These are phyloP conservation scores for Daldinia grandis DNA, from an alignment of 495 filamentous ascomycete genomes.

Conservation along the genomic window DNA sequence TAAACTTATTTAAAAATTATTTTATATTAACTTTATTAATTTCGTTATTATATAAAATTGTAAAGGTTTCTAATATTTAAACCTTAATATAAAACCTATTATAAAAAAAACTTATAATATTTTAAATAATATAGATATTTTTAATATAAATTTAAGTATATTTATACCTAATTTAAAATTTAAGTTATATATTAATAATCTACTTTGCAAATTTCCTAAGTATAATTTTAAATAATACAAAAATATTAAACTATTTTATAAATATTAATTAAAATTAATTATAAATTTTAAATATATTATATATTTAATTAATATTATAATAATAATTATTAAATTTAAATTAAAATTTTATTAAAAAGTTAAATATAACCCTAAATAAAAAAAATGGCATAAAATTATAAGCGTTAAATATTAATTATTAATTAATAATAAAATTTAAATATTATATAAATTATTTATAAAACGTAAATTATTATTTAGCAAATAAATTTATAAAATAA, in stretches of 20 bases:
- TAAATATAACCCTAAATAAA: neutral
- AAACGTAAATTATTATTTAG: neutral
- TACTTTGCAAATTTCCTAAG: neutral
- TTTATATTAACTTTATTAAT: neutral
- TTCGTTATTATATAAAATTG: neutral
- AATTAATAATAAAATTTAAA: neutral
- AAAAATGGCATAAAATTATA: neutral
- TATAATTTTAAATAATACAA: neutral
- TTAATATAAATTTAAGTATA: neutral
- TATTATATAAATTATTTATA: neutral
- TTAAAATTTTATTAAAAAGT: neutral
- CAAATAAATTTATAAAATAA: neutral
- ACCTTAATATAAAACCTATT: neutral
- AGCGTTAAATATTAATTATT: neutral
- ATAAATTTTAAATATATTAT: neutral
- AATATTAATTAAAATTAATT: neutral
- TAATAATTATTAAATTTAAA: neutral
- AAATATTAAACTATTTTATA: neutral
- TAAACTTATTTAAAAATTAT: neutral
- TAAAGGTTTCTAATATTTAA: neutral
- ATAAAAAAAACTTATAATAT: neutral
- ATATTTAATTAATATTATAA: neutral
- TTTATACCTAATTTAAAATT: neutral
- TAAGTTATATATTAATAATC: neutral
- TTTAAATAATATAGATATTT: neutral